These are phyloP conservation scores for Beauveria scarabaeidicola DNA, from an alignment of 2,329 filamentous ascomycete species.

Conservation along the genomic window DNA sequence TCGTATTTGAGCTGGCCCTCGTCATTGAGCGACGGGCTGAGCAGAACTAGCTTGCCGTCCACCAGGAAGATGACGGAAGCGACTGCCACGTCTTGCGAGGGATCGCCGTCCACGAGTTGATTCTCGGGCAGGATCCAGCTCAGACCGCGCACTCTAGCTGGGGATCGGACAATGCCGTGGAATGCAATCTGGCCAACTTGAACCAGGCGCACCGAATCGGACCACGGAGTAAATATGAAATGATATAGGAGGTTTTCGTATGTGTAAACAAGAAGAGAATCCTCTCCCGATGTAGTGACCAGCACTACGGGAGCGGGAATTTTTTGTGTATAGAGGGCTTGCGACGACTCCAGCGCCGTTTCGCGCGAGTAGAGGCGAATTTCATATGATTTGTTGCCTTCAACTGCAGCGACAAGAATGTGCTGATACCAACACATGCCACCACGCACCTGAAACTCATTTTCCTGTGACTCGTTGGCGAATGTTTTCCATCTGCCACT, in stretches of 20 bases:
- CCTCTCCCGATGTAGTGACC: conserved; percentile 80
- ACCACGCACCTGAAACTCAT: conserved; percentile 84
- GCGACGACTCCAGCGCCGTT: conserved; percentile 61
- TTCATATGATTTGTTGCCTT: conserved; percentile 72
- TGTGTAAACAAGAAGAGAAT: conserved; percentile 92
- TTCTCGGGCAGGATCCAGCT: conserved; percentile 94
- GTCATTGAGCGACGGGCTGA: conserved; percentile 78
- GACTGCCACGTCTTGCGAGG: conserved; percentile 87
- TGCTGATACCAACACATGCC: conserved; percentile 99
- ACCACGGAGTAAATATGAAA: conserved; percentile 72
- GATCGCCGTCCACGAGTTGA: conserved; percentile 83
- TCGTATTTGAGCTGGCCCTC: conserved; percentile 89
- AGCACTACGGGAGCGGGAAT: conserved; percentile 83
- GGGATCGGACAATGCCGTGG: conserved; percentile 90
- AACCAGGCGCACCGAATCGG: conserved; percentile 64
- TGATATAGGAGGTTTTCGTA: conserved; percentile 95
- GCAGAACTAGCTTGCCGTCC: conserved; percentile 87
- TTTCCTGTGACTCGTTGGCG: conserved; percentile 68
- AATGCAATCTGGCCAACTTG: conserved; percentile 98
- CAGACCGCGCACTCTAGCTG: conserved; percentile 81
- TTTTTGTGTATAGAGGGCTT: conserved; percentile 66
- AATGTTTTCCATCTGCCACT: conserved; percentile 97
- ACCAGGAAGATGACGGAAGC: conserved; percentile 95
- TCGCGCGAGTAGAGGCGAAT: conserved; percentile 91
- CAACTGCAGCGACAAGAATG: conserved; percentile 87